These are phyloP conservation scores for Solanum acaule DNA, from an alignment of 257 asterid species.

Conservation along the genomic window DNA sequence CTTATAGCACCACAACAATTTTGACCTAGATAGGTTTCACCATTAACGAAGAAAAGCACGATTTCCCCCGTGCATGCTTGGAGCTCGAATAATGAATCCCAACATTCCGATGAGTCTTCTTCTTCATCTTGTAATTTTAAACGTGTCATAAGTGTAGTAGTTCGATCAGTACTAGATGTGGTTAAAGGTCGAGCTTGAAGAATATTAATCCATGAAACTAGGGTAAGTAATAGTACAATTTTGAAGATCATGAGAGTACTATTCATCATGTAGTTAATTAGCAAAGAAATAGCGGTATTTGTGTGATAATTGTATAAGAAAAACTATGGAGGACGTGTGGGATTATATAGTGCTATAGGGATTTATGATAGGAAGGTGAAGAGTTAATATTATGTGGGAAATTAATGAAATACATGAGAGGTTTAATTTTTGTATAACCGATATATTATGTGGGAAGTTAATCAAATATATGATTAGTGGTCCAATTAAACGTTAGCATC, in stretches of 20 bases:
- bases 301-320: not conserved
- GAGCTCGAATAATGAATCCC: slow-evolving; percentile 48
- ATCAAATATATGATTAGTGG: not conserved
- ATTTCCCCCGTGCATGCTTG: slow-evolving; percentile 60
- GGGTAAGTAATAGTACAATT: not conserved
- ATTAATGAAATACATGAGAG: not conserved
- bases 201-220: not conserved
- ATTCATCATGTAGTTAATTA: not conserved
- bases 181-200: not conserved
- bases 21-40: slow-evolving; percentile 63
- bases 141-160: slow-evolving; percentile 2
- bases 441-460: not conserved
- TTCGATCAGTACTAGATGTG: not conserved
- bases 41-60: slow-evolving; percentile 52
- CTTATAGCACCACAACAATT: slow-evolving; percentile 53
- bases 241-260: not conserved
- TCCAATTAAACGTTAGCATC: not conserved
- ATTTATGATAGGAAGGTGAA: not conserved
- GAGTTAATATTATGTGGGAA: not conserved
- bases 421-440: not conserved
- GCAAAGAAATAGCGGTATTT: not conserved
- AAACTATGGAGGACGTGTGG: not conserved
- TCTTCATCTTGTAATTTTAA: slow-evolving; percentile 20
- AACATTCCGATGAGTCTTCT: slow-evolving; percentile 29
- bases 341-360: not conserved